Base-by-base conservation (phyloP, 2,329 filamentous ascomycete genomes). In the Fonsecaea erecta region DNA sequence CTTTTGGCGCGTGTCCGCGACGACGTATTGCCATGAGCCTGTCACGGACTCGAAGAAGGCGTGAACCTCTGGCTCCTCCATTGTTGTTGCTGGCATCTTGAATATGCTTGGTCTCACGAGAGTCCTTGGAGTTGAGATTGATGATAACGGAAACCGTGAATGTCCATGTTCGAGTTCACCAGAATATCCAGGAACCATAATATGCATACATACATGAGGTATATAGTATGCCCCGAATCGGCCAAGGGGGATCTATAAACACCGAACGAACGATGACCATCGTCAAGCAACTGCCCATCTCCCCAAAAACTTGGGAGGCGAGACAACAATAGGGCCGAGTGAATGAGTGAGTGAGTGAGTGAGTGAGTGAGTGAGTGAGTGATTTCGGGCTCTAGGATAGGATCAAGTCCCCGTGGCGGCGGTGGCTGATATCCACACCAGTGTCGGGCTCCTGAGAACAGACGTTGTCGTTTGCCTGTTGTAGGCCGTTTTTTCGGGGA, bases 21-120 rank as follows among this genome's bases (percentile, higher is more conserved):
- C 81, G 0, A 89, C 69, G 67, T 88, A 88, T 71, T 89, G 87
- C 83, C 84, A 88, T 21, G 86, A 87, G 2, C 79, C 79, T 0
- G 87, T 83, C 5, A 69, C 71, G 0, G 67, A 51, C 62, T 83
- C 82, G 43, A 76, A 76, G 0, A 76, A 6, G 12, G 70, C 59
- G 59, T 77, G 54, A 11, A 57, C 21, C 14, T 43, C 18, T 18
- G 54, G 54, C 16, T 57, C 35, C 54, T 4, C 8, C 3, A 56
- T 56, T 37, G 3, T 5, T 3, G 9, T 5, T n/a, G 2, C 18
- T 37, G 34, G 2, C n/a, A n/a, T n/a, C n/a, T 37, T 37, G 34
- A 11, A 40, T 16, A n/a, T 40, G 35, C 35, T n/a, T 16, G 9
- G 18, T 21, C 2, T 46, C 40, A n/a, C 4, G 5, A 11, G 35